These are phyloP conservation scores for Eucalyptus polyanthemos DNA, from an alignment of 345 rosid genomes.

Conservation along the genomic window DNA sequence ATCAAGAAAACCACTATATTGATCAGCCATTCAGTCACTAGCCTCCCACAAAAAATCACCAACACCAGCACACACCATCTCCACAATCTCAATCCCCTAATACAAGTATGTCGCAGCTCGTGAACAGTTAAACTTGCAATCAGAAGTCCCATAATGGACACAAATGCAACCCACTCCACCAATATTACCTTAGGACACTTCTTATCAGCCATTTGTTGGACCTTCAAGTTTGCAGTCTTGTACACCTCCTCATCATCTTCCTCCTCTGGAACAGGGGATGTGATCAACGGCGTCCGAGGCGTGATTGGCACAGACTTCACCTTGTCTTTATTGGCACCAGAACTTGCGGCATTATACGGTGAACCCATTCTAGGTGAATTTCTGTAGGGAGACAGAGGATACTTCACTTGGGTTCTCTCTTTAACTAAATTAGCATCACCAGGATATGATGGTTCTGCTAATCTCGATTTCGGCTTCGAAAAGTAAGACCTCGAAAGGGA, in stretches of 20 bases:
- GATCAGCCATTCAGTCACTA: slow-evolving; percentile 39
- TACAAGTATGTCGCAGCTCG: not conserved
- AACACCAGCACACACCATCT: slow-evolving; percentile 50
- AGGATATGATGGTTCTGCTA: slow-evolving; percentile 26
- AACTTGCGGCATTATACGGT: not conserved
- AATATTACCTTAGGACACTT: slow-evolving; percentile 8
- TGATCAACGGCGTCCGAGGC: slow-evolving; percentile 37
- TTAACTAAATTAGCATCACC: slow-evolving; percentile 6
- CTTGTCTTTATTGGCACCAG: slow-evolving; percentile 6
- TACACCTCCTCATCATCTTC: slow-evolving; percentile 16
- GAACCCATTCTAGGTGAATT: slow-evolving; percentile 20
- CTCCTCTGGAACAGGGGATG: slow-evolving; percentile 7
- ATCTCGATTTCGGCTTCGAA: slow-evolving; percentile 50
- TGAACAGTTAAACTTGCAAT: slow-evolving; percentile 25
- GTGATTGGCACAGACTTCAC: slow-evolving; percentile 26
- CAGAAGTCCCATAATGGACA: slow-evolving; percentile 17
- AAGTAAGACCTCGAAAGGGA: slow-evolving; percentile 23
- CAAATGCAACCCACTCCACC: slow-evolving; percentile 18
- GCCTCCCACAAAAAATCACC: slow-evolving; percentile 46
- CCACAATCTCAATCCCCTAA: slow-evolving; percentile 51
- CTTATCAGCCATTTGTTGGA: not conserved
- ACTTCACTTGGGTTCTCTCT: slow-evolving; percentile 3
- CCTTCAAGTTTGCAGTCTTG: slow-evolving; percentile 15
- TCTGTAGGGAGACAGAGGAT: slow-evolving; percentile 6
- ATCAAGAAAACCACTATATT: slow-evolving; percentile 39